These are phyloP conservation scores for Caloboletus firmus DNA, from an alignment of 1,284 basidiomycete genomes.

Conservation along the genomic window DNA sequence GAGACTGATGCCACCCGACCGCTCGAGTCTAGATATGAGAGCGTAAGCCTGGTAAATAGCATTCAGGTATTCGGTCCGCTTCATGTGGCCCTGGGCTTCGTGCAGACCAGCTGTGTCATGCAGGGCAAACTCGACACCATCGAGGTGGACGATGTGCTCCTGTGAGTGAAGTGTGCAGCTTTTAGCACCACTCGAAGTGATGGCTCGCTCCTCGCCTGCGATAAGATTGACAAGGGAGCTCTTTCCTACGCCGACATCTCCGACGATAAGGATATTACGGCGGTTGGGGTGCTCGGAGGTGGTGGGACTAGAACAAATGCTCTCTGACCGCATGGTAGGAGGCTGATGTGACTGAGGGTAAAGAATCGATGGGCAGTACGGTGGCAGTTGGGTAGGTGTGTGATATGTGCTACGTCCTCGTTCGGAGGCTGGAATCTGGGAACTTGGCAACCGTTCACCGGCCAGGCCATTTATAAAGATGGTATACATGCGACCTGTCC, in stretches of 20 bases:
- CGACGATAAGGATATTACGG: conserved; percentile 31
- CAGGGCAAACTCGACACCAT: conserved; percentile 24
- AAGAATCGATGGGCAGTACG: conserved; percentile 4
- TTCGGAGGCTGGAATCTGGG: conserved; percentile 4
- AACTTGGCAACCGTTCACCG: not conserved
- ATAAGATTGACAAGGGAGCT: conserved; percentile 37
- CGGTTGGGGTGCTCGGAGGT: conserved; percentile 7
- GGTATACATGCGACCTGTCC: not conserved
- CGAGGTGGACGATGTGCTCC: conserved; percentile 14
- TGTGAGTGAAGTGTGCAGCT: conserved; percentile 28
- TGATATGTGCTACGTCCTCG: conserved; percentile 3
- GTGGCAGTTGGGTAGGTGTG: not conserved
- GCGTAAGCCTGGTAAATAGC: conserved; percentile 34
- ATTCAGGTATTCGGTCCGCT: conserved; percentile 25
- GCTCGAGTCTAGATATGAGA: conserved; percentile 36
- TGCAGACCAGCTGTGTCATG: conserved; percentile 44
- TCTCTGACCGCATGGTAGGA: conserved; percentile 17
- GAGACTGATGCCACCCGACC: conserved; percentile 36
- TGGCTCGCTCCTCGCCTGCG: conserved; percentile 16
- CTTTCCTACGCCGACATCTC: conserved; percentile 34
- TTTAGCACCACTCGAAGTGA: conserved; percentile 23
- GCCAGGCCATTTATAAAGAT: conserved; percentile 16
- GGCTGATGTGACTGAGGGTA: not conserved
- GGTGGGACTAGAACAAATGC: conserved; percentile 21
- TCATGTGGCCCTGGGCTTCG: conserved; percentile 32